These are phyloP conservation scores for Colletotrichum melonis DNA, from an alignment of 2,329 filamentous ascomycete species.

Conservation along the genomic window DNA sequence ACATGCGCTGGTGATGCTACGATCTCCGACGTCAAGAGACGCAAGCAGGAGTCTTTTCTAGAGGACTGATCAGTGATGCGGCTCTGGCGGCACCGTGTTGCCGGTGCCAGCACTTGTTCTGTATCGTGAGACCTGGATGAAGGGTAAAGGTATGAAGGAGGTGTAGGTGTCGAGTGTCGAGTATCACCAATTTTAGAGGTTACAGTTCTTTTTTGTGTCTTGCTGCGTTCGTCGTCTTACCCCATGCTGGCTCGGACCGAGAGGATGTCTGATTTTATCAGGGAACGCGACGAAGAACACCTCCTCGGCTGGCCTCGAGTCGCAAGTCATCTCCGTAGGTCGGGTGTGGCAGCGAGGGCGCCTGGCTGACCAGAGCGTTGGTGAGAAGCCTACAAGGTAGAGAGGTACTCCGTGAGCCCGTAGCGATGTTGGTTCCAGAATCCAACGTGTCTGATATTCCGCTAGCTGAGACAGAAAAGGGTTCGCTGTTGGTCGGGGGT, in stretches of 20 bases:
- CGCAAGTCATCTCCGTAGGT: neutral
- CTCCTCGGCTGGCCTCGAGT: neutral
- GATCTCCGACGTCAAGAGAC: neutral
- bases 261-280: neutral
- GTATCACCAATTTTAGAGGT: slow-evolving; percentile 3
- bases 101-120: neutral
- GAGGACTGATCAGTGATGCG: slow-evolving; percentile 1
- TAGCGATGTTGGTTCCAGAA: slow-evolving; percentile 24
- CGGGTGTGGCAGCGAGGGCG: neutral
- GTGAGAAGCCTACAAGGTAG: too few relatives aligned
- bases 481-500: neutral
- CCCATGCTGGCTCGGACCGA: neutral
- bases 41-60: slow-evolving; percentile 4
- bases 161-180: neutral
- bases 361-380: neutral
- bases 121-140: too few relatives aligned
- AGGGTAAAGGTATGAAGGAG: neutral
- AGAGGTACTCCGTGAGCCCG: too few relatives aligned
- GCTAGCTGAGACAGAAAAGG: neutral
- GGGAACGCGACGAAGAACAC: neutral
- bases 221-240: neutral
- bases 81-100: slow-evolving; percentile 22
- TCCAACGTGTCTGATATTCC: slow-evolving; percentile 35
- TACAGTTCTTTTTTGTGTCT: neutral
- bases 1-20: neutral